Base-by-base conservation (phyloP, 208 protist species). In the Acanthamoeba triangularis region DNA sequence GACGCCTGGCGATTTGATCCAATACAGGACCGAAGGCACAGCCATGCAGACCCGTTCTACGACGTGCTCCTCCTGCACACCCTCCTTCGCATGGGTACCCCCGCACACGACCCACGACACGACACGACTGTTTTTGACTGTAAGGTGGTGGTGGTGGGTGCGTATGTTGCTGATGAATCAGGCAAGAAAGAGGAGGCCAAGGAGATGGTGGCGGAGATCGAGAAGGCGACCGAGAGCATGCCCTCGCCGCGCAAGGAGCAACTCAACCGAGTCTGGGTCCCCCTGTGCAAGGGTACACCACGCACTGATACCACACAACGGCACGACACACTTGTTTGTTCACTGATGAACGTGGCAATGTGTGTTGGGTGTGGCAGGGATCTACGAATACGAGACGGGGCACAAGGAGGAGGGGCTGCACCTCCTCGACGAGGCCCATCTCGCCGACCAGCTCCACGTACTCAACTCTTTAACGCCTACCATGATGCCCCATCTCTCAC, bases 21-120 rank as follows among this genome's bases (percentile, higher is more conserved):
- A 7, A 7, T 72, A 25, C 76, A 87, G 78, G 8, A 18, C 6
- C 78, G 78, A 35, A 30, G 78, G 11, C 78, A 87, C 52, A n/a
- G 6, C 18, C 78, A 87, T 25, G 47, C 47, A 1, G 78, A 87
- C 23, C 78, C 78, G 8, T 87, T 87, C 78, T 87, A 87, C 52
- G 78, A 87, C 52, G 78, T 87, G 41, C 78, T 87, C 28, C 52
- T 87, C 49, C 78, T 87, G 47, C 78, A 87, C 52, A 61, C 78
- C 0, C 78, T 87, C 47, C 78, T 87, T 13, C 78, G 78, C 78
- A 61, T 87, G 78, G 78, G 74, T 82, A 41, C 0, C 6, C 1
- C 5, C 23, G 59, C 59, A 11, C 59, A 16, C 52, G 7, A 7
- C 52, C 16, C 52, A 59, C 11, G 52, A 7, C 11, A 59, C 16